Base-by-base conservation (phyloP, 305 asterid species). In the Withania somnifera region DNA sequence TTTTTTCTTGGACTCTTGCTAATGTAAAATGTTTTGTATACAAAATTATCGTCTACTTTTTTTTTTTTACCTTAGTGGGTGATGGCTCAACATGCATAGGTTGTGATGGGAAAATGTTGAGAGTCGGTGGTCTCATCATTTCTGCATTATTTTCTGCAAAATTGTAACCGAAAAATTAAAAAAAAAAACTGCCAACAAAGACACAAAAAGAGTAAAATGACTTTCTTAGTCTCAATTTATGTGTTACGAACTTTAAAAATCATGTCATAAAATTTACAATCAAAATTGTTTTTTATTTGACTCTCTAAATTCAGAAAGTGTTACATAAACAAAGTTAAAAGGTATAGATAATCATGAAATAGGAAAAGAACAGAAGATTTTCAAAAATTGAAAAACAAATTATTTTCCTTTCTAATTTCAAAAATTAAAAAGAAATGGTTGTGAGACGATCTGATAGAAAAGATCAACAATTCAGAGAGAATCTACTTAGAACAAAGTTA, bases 1-100 rank as follows among this genome's bases (percentile, higher is more conserved):
- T n/a, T n/a, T n/a, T n/a, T n/a, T n/a, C n/a, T n/a, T n/a, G n/a
- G n/a, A n/a, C n/a, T n/a, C n/a, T n/a, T n/a, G n/a, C n/a, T n/a
- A n/a, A n/a, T n/a, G n/a, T n/a, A n/a, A n/a, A n/a, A n/a, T n/a
- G n/a, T n/a, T n/a, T n/a, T n/a, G n/a, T n/a, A n/a, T n/a, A n/a
- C n/a, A n/a, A n/a, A n/a, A n/a, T n/a, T n/a, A n/a, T n/a, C n/a
- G n/a, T n/a, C n/a, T n/a, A n/a, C n/a, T n/a, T n/a, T n/a, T n/a
- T n/a, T n/a, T n/a, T n/a, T n/a, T n/a, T n/a, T 81, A 81, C 78
- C 80, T 73, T 61, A 7, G 82, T 32, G 6, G 82, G 47, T 57
- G 82, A 60, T 19, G 85, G 85, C 13, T 61, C 82, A 34, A 60
- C 85, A 77, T 82, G 85, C 85, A 82, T 82, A 20, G 85, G 85